Evolutionary conservation across 75 land plant genomes (phyloP).

Genomic region (Azolla pinnata): DNA sequence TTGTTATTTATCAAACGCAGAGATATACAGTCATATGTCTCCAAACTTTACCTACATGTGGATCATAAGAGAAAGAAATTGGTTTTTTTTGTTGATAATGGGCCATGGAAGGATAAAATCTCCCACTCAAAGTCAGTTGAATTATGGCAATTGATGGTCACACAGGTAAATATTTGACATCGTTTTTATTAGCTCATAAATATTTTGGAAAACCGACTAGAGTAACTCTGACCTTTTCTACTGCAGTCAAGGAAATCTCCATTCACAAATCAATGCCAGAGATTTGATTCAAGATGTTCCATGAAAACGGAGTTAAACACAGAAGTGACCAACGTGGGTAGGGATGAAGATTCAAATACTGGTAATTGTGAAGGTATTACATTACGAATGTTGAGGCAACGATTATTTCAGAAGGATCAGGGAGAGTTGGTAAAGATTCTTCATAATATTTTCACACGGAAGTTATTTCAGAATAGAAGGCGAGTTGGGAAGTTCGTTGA

Average conservation of each 20-base stretch:
- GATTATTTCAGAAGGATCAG: conserved; percentile 4
- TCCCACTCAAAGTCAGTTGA: conserved; percentile 47
- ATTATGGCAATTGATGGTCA: conserved; percentile 92
- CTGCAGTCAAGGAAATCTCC: conserved; percentile 88
- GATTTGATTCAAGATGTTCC: conserved; percentile 12
- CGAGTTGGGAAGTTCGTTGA: conserved; percentile 23
- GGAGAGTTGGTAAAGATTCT: not conserved
- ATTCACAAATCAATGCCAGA: conserved; percentile 58
- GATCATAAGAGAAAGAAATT: conserved; percentile 44
- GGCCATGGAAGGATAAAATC: conserved; percentile 64
- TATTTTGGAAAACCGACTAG: too few relatives aligned
- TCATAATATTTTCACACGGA: too few relatives aligned
- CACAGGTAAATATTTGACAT: conserved; percentile 49
- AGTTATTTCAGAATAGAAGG: not conserved
- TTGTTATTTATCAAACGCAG: conserved; percentile 46
- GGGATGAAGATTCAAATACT: conserved; percentile 8
- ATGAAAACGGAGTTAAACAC: not conserved
- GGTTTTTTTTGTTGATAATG: conserved; percentile 80
- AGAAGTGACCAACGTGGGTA: conserved; percentile 2
- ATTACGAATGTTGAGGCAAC: not conserved
- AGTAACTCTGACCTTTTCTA: not conserved
- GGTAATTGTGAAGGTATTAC: conserved; percentile 2
- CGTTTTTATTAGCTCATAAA: not conserved
- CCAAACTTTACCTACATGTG: conserved; percentile 61
- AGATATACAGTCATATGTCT: conserved; percentile 90